Percentiles rank a stretch among this genome's conserved stretches.
These are phyloP conservation scores for Phytophthora ramorum DNA, from an alignment of 352 stramenopile species.

Conservation along the genomic window DNA sequence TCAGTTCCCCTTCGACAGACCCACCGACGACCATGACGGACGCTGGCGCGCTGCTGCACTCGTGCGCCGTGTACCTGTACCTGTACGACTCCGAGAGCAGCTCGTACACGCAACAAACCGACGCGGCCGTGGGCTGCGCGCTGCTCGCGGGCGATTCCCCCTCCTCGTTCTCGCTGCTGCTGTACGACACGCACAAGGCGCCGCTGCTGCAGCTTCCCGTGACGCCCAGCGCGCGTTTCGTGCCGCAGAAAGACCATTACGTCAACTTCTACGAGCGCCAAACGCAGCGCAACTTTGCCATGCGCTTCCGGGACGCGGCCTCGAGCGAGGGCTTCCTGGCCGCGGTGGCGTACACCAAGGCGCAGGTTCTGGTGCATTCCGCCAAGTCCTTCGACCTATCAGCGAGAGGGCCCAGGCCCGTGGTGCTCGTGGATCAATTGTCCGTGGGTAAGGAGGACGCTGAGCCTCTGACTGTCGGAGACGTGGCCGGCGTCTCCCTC, in stretches of 20 bases:
- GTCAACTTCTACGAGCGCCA: constrained; percentile 68
- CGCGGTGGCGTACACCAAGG: constrained; percentile 59
- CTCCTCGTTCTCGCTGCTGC: constrained; percentile 59
- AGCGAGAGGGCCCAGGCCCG: constrained; percentile 7
- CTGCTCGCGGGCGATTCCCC: constrained; percentile 38
- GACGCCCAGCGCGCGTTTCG: constrained; percentile 47
- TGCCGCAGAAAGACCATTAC: constrained; percentile 77
- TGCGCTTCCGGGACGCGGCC: constrained; percentile 73
- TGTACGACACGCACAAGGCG: constrained; percentile 78
- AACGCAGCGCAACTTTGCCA: constrained; percentile 67
- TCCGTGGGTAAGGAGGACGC: constrained; percentile 51
- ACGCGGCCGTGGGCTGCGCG: constrained; percentile 68
- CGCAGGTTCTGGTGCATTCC: constrained; percentile 51
- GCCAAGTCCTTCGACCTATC: constrained; percentile 22
- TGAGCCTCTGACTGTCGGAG: constrained; percentile 41
- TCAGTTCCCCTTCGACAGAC: background rate
- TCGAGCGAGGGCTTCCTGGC: constrained; percentile 50
- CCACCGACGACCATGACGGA: constrained; percentile 40
- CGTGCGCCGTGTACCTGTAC: constrained; percentile 77
- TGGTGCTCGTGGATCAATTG: constrained; percentile 58
- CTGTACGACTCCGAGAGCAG: constrained; percentile 58
- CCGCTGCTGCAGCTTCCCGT: constrained; percentile 61
- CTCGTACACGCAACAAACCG: constrained; percentile 62
- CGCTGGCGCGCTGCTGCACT: constrained; percentile 65
- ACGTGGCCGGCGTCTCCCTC: constrained; percentile 62